Percentiles rank a stretch among this genome's conserved stretches.
Evolutionary conservation across 305 asterid species (phyloP).

Genomic region (Solanum hybrid): DNA sequence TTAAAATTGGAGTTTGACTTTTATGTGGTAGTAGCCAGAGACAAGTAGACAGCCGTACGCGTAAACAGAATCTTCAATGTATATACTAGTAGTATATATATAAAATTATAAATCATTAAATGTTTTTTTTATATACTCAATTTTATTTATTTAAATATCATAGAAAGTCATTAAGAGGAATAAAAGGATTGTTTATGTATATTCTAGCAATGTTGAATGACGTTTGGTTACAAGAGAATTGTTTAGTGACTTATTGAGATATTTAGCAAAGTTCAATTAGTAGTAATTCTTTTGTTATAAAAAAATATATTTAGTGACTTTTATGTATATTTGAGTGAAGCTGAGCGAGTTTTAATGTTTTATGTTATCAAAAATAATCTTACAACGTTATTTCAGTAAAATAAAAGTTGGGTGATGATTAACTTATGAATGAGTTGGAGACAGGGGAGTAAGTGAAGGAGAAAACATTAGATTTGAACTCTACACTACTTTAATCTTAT

Average conservation of each 20-base stretch:
- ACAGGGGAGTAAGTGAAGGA: background rate
- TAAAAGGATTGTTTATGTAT: background rate
- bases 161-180: background rate
- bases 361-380: background rate
- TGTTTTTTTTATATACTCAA: background rate
- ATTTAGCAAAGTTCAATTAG: background rate
- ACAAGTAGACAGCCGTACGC: background rate
- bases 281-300: background rate
- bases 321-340: background rate
- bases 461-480: background rate
- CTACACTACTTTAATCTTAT: background rate
- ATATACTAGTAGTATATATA: background rate
- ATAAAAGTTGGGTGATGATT: background rate
- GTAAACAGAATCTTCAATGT: background rate
- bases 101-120: background rate
- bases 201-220: background rate
- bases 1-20: background rate
- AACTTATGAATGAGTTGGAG: background rate
- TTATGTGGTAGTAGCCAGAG: background rate
- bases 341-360: background rate
- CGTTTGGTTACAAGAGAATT: background rate
- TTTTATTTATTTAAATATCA: background rate
- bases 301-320: background rate
- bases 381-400: background rate
- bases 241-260: background rate